Base-by-base conservation (phyloP, 73 alveolate genomes). In the Paramecium primaurelia region DNA sequence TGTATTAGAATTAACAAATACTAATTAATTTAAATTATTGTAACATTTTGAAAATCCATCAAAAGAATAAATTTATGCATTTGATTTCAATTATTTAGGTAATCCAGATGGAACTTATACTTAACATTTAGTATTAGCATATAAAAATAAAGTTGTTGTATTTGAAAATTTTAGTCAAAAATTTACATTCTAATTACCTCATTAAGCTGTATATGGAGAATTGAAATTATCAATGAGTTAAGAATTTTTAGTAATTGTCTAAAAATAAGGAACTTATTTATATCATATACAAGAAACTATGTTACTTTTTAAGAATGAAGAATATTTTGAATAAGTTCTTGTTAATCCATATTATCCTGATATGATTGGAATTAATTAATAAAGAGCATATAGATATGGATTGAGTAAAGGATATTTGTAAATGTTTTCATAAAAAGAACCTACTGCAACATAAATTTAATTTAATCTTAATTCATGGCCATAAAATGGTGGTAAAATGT, bases 271-370 rank as follows among this genome's bases (percentile, higher is more conserved):
- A 73, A 73, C 59, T 1, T 73, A 34, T 7, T 28, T 73, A 7
- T 73, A 37, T 73, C 58, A 40, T 18, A 32, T 34, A 2, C 3
- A 73, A 6, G 87, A 73, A 36, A 20, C 37, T 32, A 20, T 73
- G 47, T 38, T 34, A 36, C 18, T 73, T 1, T 44, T 12, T 36
- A 73, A 34, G 18, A 36, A 30, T 34, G 87, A 73, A 73, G 87
- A 73, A 5, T 20, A 64, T n/a, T 64, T 40, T 40, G 87, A 73
- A 37, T 34, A 37, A 34, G 18, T 73, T 36, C 34, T 80, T 0
- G 75, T 80, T 0, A 80, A 80, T 80, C 91, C 91, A 18, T 80
- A 80, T 45, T 34, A 80, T 6, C 91, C 91, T 44, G 91, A 80
- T 80, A 9, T 49, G 22, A 5, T 80, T 3, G 91, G 91, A 80